Conservation (phyloP, 2,329 filamentous ascomycete genomes). For the Neophaeococcomyces aloes region DNA sequence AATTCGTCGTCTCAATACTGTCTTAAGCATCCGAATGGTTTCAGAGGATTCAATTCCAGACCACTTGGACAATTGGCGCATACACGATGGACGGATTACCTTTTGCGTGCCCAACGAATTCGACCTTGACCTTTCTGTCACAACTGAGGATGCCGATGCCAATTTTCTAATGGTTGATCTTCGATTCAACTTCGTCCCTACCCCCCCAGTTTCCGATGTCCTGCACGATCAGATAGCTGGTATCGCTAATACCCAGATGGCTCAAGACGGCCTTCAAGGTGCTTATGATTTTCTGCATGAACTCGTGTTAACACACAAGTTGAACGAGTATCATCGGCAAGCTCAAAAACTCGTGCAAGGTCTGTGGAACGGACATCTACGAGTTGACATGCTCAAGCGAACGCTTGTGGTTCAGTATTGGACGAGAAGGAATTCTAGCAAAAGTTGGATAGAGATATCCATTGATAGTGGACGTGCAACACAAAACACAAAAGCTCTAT, state of each 20-base stretch:
- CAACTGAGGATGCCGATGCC: slow-evolving; percentile 68
- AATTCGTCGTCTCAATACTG: slow-evolving; percentile 70
- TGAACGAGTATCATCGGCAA: slow-evolving; percentile 70
- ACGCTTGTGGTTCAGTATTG: slow-evolving; percentile 87
- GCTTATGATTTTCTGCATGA: slow-evolving; percentile 84
- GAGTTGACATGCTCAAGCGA: slow-evolving; percentile 68
- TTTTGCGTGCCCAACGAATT: slow-evolving; percentile 78
- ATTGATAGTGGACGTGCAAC: slow-evolving; percentile 53
- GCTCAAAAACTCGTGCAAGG: slow-evolving; percentile 57
- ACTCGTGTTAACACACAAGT: slow-evolving; percentile 79
- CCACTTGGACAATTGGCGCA: slow-evolving; percentile 66
- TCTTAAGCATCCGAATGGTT: slow-evolving; percentile 72
- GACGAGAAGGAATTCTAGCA: slow-evolving; percentile 57
- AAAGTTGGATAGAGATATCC: slow-evolving; percentile 87
- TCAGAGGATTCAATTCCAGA: slow-evolving; percentile 71
- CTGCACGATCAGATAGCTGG: slow-evolving; percentile 57
- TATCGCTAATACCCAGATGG: slow-evolving; percentile 61
- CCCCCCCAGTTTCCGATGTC: slow-evolving; percentile 53
- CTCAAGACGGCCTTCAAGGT: slow-evolving; percentile 59
- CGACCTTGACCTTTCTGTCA: slow-evolving; percentile 84
- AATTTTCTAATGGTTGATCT: slow-evolving; percentile 95
- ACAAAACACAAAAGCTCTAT: slow-evolving; percentile 15
- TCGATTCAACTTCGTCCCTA: slow-evolving; percentile 68
- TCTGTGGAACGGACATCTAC: slow-evolving; percentile 68
- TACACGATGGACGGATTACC: slow-evolving; percentile 78